Percentiles rank a stretch among this genome's conserved stretches.
phyloP scores from a whole-genome alignment of 2,329 filamentous ascomycete genomes.

The Phialophora macrospora region DNA sequence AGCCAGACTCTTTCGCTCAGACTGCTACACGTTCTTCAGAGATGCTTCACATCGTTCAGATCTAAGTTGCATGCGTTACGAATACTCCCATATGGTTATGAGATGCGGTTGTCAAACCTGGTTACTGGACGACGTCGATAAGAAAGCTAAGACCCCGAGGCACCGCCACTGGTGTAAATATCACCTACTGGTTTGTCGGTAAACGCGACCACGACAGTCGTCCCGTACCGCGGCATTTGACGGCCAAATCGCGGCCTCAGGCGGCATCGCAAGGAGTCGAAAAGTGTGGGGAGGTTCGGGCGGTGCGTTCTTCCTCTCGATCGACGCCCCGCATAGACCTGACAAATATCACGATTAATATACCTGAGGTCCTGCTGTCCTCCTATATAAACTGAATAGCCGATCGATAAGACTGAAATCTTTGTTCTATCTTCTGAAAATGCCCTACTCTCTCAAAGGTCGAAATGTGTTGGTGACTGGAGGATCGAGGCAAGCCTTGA shows the following conservation, averaged over 20 bases:
- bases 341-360: slow-evolving; percentile 1
- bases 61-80: background rate
- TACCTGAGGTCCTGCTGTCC: background rate
- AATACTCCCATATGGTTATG: background rate
- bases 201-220: background rate
- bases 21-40: background rate
- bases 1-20: background rate
- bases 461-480: slow-evolving; percentile 69
- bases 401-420: background rate
- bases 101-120: background rate
- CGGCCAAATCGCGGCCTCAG: slow-evolving; percentile 14
- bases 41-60: background rate
- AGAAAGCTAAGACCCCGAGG: background rate
- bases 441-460: slow-evolving; percentile 67
- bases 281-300: background rate
- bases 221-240: slow-evolving; percentile 11
- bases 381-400: background rate
- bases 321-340: slow-evolving; percentile 10
- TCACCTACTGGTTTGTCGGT: background rate
- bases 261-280: background rate
- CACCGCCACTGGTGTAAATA: background rate
- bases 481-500: slow-evolving; percentile 61
- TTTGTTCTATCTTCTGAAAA: slow-evolving; percentile 41
- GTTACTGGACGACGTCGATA: background rate
- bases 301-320: background rate